Conservation (phyloP, 257 asterid species). For the Apocynum venetum region DNA sequence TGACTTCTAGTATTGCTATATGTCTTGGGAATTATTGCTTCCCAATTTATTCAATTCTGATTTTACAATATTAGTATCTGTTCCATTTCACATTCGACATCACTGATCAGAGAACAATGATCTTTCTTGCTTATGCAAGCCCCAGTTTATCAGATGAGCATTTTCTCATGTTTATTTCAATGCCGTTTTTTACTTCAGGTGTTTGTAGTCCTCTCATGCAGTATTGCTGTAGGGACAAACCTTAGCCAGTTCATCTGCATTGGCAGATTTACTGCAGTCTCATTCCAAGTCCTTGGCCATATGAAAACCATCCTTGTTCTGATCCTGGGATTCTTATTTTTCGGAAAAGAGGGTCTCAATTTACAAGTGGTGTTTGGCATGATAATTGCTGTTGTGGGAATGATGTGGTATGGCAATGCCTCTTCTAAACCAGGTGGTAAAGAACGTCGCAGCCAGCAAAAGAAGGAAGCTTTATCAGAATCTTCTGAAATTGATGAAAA, state of each 20-base stretch:
- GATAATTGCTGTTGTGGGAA: constrained; percentile 80
- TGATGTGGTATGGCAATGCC: constrained; percentile 95
- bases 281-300: constrained; percentile 94
- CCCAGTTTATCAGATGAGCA: neutral
- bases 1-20: neutral
- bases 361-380: constrained; percentile 81
- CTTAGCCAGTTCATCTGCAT: constrained; percentile 97
- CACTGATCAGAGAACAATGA: neutral
- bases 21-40: neutral
- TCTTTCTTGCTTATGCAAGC: neutral
- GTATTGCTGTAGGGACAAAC: constrained; percentile 87
- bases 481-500: constrained; percentile 77
- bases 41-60: neutral
- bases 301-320: constrained; percentile 92
- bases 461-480: constrained; percentile 46
- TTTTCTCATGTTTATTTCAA: neutral
- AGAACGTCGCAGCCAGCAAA: constrained; percentile 64
- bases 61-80: neutral
- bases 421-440: constrained; percentile 93
- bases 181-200: constrained; percentile 39
- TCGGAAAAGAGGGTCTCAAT: constrained; percentile 88
- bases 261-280: constrained; percentile 92
- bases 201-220: constrained; percentile 69
- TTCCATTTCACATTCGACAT: neutral
- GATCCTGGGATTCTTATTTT: constrained; percentile 79